A percentile compares a stretch with the other conserved stretches of the same genome.
Evolutionary conservation across 371 early-diverging fungal genomes (phyloP).

Genomic region (Mucor mucedo): DNA sequence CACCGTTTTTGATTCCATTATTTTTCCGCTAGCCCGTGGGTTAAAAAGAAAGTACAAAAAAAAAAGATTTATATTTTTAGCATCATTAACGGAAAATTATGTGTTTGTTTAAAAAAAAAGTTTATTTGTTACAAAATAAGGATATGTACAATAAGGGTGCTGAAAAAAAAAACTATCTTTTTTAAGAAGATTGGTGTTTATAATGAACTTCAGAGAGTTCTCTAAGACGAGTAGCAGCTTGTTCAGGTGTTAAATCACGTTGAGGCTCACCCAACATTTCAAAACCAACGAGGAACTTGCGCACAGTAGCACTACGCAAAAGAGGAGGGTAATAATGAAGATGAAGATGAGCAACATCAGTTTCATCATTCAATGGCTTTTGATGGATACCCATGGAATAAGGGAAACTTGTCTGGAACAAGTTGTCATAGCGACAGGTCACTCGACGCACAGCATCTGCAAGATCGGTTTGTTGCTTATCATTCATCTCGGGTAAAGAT

Average conservation of each 20-base stretch:
- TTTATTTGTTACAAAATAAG: neutral
- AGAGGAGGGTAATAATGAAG: slow-evolving; percentile 95
- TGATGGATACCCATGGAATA: slow-evolving; percentile 96
- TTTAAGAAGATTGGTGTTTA: slow-evolving; percentile 33
- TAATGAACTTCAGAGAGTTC: slow-evolving; percentile 66
- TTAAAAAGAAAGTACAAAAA: neutral
- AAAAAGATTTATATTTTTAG: neutral
- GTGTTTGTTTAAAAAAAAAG: neutral
- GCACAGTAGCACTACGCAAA: slow-evolving; percentile 84
- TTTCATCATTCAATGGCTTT: slow-evolving; percentile 65
- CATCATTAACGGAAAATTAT: neutral
- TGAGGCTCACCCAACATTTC: slow-evolving; percentile 94
- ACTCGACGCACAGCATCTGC: slow-evolving; percentile 77
- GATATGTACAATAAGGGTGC: neutral
- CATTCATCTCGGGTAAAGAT: slow-evolving; percentile 58
- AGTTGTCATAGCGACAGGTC: slow-evolving; percentile 88
- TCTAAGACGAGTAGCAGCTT: slow-evolving; percentile 74
- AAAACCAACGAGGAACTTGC: slow-evolving; percentile 96
- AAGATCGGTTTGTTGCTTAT: slow-evolving; percentile 57
- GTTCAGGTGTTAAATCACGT: slow-evolving; percentile 93
- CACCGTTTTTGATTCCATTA: slow-evolving; percentile 1
- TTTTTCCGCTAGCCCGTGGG: neutral
- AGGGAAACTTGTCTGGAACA: slow-evolving; percentile 92
- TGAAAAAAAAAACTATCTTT: neutral
- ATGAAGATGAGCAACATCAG: slow-evolving; percentile 77